Percentiles rank a stretch among this genome's conserved stretches.
These are phyloP conservation scores for Apodospora peruviana DNA, from an alignment of 495 filamentous ascomycete species.

Conservation along the genomic window DNA sequence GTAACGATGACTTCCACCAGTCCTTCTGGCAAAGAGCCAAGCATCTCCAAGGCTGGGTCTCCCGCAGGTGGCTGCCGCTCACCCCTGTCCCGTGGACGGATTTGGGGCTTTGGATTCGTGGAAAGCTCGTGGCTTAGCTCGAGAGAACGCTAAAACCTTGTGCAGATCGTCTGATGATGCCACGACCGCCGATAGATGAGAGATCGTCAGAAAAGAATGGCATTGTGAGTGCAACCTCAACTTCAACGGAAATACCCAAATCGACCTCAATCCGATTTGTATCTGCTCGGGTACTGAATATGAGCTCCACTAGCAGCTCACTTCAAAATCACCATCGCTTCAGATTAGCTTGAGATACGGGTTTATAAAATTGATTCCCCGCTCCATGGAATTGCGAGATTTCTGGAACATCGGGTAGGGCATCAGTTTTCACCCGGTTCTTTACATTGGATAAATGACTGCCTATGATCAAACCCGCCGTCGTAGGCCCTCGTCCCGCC, in stretches of 20 bases:
- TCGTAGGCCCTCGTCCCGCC: too few relatives aligned
- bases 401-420: too few relatives aligned
- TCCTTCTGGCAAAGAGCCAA: neutral
- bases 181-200: neutral
- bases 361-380: too few relatives aligned
- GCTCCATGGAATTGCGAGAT: too few relatives aligned
- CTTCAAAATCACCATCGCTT: too few relatives aligned
- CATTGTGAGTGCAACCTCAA: neutral
- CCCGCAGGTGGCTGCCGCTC: neutral
- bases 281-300: neutral
- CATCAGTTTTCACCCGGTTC: too few relatives aligned
- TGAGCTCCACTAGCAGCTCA: too few relatives aligned
- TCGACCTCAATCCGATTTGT: neutral
- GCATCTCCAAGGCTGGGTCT: neutral
- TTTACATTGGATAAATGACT: too few relatives aligned
- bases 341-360: too few relatives aligned
- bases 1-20: too few relatives aligned
- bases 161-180: constrained; percentile 4
- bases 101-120: neutral
- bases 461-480: too few relatives aligned
- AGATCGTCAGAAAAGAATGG: neutral
- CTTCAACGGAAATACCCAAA: neutral
- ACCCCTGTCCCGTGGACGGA: neutral
- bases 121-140: neutral
- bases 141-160: neutral